phyloP scores from a whole-genome alignment of 176 grass and related monocot species.

The Oryza australiensis region DNA sequence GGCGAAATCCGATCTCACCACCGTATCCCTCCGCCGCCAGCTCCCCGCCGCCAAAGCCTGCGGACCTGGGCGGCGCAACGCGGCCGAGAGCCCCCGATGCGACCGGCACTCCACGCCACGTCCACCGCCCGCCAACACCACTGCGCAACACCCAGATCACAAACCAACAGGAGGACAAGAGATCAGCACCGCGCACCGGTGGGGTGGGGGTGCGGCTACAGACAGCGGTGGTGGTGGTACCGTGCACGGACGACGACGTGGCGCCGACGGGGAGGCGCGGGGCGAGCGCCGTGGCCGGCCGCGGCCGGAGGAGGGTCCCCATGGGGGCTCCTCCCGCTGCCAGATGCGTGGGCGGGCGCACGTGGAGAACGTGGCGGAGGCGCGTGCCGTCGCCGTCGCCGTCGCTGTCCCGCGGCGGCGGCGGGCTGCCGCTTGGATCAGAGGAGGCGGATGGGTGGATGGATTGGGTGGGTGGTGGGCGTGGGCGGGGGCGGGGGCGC shows the following conservation, averaged over 20 bases:
- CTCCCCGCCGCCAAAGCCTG: neutral
- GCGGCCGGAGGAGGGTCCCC: conserved; percentile 28
- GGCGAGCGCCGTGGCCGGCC: neutral
- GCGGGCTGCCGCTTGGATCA: no score
- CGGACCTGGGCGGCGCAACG: neutral
- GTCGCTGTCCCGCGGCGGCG: no score
- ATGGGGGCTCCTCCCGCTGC: neutral
- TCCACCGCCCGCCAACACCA: neutral
- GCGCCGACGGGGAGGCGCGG: neutral
- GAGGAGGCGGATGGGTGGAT: no score
- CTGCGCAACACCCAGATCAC: neutral
- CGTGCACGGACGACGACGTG: neutral
- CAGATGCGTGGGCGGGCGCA: no score
- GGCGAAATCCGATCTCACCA: neutral
- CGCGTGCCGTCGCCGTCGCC: no score
- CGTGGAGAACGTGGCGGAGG: neutral
- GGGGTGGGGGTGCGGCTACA: no score
- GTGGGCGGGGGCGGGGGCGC: no score
- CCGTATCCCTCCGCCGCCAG: conserved; percentile 29
- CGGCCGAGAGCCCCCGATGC: conserved; percentile 1
- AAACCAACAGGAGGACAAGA: conserved; percentile 1
- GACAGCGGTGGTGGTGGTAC: neutral
- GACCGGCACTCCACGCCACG: neutral
- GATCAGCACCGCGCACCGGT: conserved; percentile 30
- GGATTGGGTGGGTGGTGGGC: no score